Evolutionary conservation across 352 stramenopile genomes (phyloP).

Genomic region (Pythium phragmiticola): DNA sequence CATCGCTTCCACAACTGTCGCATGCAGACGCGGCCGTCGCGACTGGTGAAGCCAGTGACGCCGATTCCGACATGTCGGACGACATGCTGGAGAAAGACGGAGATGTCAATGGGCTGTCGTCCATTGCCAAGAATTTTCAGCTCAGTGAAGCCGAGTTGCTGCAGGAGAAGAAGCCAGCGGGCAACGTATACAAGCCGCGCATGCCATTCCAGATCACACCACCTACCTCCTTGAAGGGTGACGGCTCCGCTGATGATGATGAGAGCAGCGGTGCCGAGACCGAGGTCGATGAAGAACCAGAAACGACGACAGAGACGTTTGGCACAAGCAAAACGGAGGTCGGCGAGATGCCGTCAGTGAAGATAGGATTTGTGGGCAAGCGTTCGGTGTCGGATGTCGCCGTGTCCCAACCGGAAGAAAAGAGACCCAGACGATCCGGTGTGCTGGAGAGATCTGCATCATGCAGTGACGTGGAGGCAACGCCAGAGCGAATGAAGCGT

Average conservation of each 20-base stretch:
- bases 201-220: slow-evolving; percentile 34
- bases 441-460: slow-evolving; percentile 15
- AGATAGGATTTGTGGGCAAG: slow-evolving; percentile 13
- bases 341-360: slow-evolving; percentile 4
- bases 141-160: slow-evolving; percentile 22
- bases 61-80: slow-evolving; percentile 64
- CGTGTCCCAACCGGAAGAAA: slow-evolving; percentile 11
- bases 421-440: neutral
- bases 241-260: slow-evolving; percentile 26
- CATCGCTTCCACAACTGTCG: neutral
- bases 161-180: slow-evolving; percentile 28
- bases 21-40: neutral
- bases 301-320: slow-evolving; percentile 19
- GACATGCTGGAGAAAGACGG: slow-evolving; percentile 74
- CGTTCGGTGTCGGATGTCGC: slow-evolving; percentile 15
- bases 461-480: slow-evolving; percentile 13
- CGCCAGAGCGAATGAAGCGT: slow-evolving; percentile 15
- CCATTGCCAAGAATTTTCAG: slow-evolving; percentile 55
- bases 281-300: slow-evolving; percentile 59
- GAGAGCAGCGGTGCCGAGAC: slow-evolving; percentile 63
- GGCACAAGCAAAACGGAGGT: slow-evolving; percentile 5
- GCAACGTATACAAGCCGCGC: slow-evolving; percentile 45
- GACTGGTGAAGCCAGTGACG: slow-evolving; percentile 31
- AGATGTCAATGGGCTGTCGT: slow-evolving; percentile 38
- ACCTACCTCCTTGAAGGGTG: slow-evolving; percentile 26